Conservation (phyloP, 2,329 filamentous ascomycete species). For the Colletotrichum navitas region DNA sequence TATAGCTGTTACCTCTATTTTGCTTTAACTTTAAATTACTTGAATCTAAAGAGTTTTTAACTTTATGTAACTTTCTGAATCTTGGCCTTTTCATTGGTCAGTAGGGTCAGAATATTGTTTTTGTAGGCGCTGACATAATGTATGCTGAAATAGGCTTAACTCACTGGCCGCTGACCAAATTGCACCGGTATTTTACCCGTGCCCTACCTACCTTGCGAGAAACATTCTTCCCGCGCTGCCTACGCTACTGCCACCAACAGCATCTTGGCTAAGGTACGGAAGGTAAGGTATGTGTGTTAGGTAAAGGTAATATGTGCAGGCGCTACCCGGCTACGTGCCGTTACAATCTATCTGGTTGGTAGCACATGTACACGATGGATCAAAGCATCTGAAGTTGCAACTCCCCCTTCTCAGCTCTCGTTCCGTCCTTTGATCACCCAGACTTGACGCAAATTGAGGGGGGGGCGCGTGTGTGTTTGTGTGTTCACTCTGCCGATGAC, state of each 20-base stretch:
- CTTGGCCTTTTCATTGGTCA: too few species aligned
- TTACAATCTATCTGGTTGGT: slow-evolving; percentile 2
- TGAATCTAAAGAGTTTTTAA: too few species aligned
- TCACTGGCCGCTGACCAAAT: too few species aligned
- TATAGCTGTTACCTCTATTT: too few species aligned
- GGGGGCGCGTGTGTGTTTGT: background rate
- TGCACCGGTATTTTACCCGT: too few species aligned
- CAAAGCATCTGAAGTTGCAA: slow-evolving; percentile 34
- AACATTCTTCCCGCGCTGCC: slow-evolving; percentile 8
- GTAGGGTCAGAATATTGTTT: too few species aligned
- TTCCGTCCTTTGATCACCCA: slow-evolving; percentile 38
- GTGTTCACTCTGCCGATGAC: slow-evolving; percentile 17
- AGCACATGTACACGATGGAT: slow-evolving; percentile 22
- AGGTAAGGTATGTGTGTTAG: background rate
- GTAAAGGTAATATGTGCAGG: too few species aligned
- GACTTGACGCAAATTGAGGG: slow-evolving; percentile 11
- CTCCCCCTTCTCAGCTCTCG: slow-evolving; percentile 28
- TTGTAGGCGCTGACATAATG: too few species aligned
- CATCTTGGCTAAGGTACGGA: background rate
- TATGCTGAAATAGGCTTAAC: too few species aligned
- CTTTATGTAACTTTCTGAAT: too few species aligned
- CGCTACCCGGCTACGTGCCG: slow-evolving; percentile 29
- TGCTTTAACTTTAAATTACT: too few species aligned
- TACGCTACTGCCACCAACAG: background rate
- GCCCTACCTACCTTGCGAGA: slow-evolving; percentile 24